Conservation (phyloP, 495 filamentous ascomycete genomes). For the Lasiosphaeria miniovina region DNA sequence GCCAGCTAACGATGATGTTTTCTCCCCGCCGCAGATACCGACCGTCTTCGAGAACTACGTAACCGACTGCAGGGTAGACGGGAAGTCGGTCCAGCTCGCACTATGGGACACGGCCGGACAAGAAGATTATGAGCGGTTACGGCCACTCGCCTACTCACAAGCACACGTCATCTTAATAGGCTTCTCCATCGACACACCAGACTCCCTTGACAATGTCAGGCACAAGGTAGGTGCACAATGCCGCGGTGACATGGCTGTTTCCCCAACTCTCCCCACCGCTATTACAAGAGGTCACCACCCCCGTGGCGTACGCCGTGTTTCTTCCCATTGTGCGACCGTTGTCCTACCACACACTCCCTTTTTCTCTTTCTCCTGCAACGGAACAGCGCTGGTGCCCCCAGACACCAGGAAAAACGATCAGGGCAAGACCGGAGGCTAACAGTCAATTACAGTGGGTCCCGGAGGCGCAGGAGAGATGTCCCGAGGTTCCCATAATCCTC, state of each 20-base stretch:
- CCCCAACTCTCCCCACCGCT: conserved; percentile 2
- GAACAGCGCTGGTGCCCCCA: background rate
- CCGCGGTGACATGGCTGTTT: background rate
- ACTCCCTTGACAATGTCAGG: conserved; percentile 97
- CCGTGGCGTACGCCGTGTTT: background rate
- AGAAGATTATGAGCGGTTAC: conserved; percentile 95
- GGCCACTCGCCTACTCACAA: conserved; percentile 94
- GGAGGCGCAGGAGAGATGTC: conserved; percentile 93
- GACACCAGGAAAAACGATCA: background rate
- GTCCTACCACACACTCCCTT: conserved; percentile 9
- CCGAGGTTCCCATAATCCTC: conserved; percentile 89
- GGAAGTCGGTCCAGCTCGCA: conserved; percentile 94
- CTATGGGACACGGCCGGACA: conserved; percentile 99
- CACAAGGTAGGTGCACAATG: conserved; percentile 69
- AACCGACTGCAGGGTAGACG: conserved; percentile 97
- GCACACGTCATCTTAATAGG: conserved; percentile 97
- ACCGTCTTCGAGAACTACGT: conserved; percentile 99
- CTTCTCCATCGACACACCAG: conserved; percentile 91
- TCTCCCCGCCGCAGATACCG: conserved; percentile 63
- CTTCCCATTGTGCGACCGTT: conserved; percentile 4
- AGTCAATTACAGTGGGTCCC: conserved; percentile 73
- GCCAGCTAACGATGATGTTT: background rate
- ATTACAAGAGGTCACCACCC: background rate
- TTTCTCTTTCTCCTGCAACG: background rate
- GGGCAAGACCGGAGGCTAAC: background rate